Conservation (phyloP, 768 basidiomycete genomes). For the Sutorius australiensis region DNA sequence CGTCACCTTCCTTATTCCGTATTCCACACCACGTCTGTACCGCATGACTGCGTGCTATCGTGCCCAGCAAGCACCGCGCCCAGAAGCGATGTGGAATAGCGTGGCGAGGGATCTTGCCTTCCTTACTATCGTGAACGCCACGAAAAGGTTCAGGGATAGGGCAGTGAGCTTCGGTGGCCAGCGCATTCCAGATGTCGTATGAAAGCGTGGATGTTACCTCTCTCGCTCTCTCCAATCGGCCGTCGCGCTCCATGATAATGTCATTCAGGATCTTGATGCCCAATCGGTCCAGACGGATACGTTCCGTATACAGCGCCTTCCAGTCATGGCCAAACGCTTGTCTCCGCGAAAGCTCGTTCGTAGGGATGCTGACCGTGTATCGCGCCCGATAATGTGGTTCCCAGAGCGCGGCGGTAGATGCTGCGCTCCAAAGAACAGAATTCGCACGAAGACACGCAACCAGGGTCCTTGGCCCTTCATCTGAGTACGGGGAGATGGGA, state of each 20-base stretch:
- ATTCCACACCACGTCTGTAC: slow-evolving; percentile 36
- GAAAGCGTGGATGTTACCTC: slow-evolving; percentile 38
- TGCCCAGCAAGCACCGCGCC: slow-evolving; percentile 43
- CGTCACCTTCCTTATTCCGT: slow-evolving; percentile 3
- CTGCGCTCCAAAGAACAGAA: slow-evolving; percentile 42
- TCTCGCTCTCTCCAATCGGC: slow-evolving; percentile 38
- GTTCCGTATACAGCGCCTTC: slow-evolving; percentile 42
- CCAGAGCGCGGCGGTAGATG: slow-evolving; percentile 44
- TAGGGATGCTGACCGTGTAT: slow-evolving; percentile 41
- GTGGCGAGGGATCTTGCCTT: slow-evolving; percentile 18
- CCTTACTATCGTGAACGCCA: slow-evolving; percentile 11
- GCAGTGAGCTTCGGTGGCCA: slow-evolving; percentile 39
- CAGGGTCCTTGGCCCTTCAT: slow-evolving; percentile 33
- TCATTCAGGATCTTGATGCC: slow-evolving; percentile 40
- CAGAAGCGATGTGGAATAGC: slow-evolving; percentile 47
- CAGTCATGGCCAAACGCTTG: slow-evolving; percentile 37
- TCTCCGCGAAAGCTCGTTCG: slow-evolving; percentile 36
- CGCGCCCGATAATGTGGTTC: slow-evolving; percentile 47
- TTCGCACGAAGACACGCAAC: slow-evolving; percentile 38
- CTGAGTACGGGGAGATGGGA: slow-evolving; percentile 22
- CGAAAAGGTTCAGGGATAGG: slow-evolving; percentile 33
- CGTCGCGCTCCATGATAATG: slow-evolving; percentile 37
- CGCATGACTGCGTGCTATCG: slow-evolving; percentile 42
- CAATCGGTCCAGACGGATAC: slow-evolving; percentile 41
- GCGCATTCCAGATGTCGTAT: slow-evolving; percentile 55